Percentiles rank a stretch among this genome's conserved stretches.
Conservation (phyloP, 2,329 filamentous ascomycete species). For the Pseudogymnoascus sp. region DNA sequence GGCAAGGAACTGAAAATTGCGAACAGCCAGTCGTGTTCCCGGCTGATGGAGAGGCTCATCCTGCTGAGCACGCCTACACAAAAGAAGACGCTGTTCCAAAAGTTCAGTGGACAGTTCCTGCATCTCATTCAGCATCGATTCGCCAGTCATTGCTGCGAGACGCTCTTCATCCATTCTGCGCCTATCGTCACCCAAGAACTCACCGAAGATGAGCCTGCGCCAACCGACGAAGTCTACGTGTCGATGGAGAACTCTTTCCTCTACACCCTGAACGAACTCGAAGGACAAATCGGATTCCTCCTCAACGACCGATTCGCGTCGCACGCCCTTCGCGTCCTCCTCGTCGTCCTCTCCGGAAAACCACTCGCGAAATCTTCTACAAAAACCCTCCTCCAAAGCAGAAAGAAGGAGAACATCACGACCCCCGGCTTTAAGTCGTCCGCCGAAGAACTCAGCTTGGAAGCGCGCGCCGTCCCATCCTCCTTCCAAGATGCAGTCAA, state of each 20-base stretch:
- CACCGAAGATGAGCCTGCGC: conserved; percentile 39
- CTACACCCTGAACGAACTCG: conserved; percentile 77
- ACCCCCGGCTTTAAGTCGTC: conserved; percentile 48
- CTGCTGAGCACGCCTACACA: conserved; percentile 70
- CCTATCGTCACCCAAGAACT: conserved; percentile 71
- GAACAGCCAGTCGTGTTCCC: conserved; percentile 90
- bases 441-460: conserved; percentile 40
- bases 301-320: conserved; percentile 87
- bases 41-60: conserved; percentile 87
- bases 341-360: conserved; percentile 78
- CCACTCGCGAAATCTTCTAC: conserved; percentile 64
- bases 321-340: conserved; percentile 77
- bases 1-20: conserved; percentile 95
- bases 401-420: conserved; percentile 79
- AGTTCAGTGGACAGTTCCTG: conserved; percentile 80
- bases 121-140: conserved; percentile 92
- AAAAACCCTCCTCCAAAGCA: conserved; percentile 77
- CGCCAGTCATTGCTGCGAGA: conserved; percentile 94
- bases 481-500: conserved; percentile 72
- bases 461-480: conserved; percentile 60
- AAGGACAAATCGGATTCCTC: conserved; percentile 73
- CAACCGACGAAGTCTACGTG: conserved; percentile 38
- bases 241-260: conserved; percentile 84
- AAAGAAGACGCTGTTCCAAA: conserved; percentile 79
- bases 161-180: conserved; percentile 78